Conservation (phyloP, 805 yeast genomes). For the Torulaspora maleeae region DNA sequence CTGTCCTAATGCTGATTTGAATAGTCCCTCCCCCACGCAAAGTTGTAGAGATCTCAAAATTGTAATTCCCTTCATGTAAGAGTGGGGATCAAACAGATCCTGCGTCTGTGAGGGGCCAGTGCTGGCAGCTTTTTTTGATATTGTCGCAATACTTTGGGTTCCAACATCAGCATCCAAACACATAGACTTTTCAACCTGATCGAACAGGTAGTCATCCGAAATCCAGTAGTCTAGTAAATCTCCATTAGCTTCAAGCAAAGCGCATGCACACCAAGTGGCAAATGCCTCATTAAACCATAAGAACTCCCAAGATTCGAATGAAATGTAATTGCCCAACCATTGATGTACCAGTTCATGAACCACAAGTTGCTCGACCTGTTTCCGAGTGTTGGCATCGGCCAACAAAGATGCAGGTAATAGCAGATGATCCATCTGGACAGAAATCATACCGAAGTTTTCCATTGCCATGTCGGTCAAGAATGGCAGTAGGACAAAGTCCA, state of each 20-base stretch:
- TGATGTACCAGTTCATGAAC: slow-evolving; percentile 76
- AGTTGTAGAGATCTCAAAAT: slow-evolving; percentile 30
- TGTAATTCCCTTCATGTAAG: slow-evolving; percentile 33
- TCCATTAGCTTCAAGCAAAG: slow-evolving; percentile 36
- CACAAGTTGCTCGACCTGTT: slow-evolving; percentile 49
- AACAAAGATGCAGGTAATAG: slow-evolving; percentile 37
- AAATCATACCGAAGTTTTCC: slow-evolving; percentile 73
- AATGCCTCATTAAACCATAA: slow-evolving; percentile 75
- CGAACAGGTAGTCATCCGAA: slow-evolving; percentile 22
- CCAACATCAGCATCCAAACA: slow-evolving; percentile 14
- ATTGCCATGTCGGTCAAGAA: slow-evolving; percentile 72
- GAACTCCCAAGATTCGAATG: slow-evolving; percentile 63
- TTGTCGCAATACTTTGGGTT: slow-evolving; percentile 17
- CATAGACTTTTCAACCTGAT: slow-evolving; percentile 19
- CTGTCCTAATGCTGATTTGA: slow-evolving; percentile 18
- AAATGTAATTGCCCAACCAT: slow-evolving; percentile 68
- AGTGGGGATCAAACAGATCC: slow-evolving; percentile 31
- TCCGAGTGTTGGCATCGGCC: slow-evolving; percentile 23
- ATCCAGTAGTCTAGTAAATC: slow-evolving; percentile 22
- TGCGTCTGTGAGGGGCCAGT: slow-evolving; percentile 19
- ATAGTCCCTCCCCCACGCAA: slow-evolving; percentile 21
- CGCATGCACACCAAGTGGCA: slow-evolving; percentile 68
- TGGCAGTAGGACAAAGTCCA: slow-evolving; percentile 67
- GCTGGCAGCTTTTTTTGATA: slow-evolving; percentile 12
- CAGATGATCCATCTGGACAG: slow-evolving; percentile 51